These are phyloP conservation scores for Herpotrichia juniperi DNA, from an alignment of 2,329 filamentous ascomycete genomes.

Conservation along the genomic window DNA sequence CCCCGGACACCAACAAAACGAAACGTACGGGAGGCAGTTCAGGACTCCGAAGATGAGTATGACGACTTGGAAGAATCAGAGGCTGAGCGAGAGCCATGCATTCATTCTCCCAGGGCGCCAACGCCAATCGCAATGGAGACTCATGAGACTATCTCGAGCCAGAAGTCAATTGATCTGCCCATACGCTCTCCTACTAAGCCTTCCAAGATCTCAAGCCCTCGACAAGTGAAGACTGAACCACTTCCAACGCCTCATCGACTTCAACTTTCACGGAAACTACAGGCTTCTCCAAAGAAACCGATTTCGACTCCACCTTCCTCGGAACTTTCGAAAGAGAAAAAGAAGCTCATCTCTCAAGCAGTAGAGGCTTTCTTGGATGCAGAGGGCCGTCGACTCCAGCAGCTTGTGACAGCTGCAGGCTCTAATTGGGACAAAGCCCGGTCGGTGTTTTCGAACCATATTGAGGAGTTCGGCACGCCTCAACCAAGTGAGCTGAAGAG, in stretches of 20 bases:
- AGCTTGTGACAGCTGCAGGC: constrained; percentile 29
- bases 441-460: constrained; percentile 29
- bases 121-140: constrained; percentile 11
- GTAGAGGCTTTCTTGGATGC: constrained; percentile 32
- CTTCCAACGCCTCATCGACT: constrained; percentile 26
- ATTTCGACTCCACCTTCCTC: constrained; percentile 22
- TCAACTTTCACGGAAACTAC: constrained; percentile 18
- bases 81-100: constrained; percentile 21
- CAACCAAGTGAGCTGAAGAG: constrained; percentile 26
- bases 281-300: constrained; percentile 17
- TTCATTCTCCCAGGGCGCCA: constrained; percentile 11
- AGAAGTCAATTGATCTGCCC: constrained; percentile 12
- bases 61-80: constrained; percentile 37
- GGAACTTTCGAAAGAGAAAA: constrained; percentile 33
- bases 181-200: constrained; percentile 34
- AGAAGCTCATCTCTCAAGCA: constrained; percentile 20
- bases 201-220: constrained; percentile 19
- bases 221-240: constrained; percentile 19
- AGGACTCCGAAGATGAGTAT: constrained; percentile 27
- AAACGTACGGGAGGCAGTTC: background rate
- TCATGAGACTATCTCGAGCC: constrained; percentile 19
- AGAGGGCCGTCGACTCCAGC: constrained; percentile 29
- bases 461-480: constrained; percentile 28
- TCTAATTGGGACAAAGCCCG: constrained; percentile 34
- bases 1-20: constrained; percentile 16